phyloP scores from a whole-genome alignment of 306 rosid genomes.

The Clitoria ternatea region DNA sequence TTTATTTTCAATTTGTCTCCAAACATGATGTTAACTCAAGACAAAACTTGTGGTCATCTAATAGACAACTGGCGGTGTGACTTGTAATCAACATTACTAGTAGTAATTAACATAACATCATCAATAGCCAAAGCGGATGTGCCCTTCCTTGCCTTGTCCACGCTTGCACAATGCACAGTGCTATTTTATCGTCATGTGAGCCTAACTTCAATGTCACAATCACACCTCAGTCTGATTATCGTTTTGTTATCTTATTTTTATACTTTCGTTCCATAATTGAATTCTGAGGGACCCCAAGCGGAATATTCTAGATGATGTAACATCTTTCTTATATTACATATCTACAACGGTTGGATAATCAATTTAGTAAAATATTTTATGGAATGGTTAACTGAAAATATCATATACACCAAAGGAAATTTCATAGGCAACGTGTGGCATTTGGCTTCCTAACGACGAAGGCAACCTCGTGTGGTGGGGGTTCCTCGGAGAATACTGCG shows the following conservation, averaged over 20 bases:
- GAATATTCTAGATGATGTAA: slow-evolving; percentile 17
- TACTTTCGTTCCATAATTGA: slow-evolving; percentile 13
- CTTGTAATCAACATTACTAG: not conserved
- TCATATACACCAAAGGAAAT: not conserved
- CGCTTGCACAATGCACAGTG: not conserved
- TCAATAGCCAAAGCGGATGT: not conserved
- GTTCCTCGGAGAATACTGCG: too few relatives aligned
- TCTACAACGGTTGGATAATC: not conserved
- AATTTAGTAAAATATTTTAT: not conserved
- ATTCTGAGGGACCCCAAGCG: not conserved
- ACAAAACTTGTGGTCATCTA: not conserved
- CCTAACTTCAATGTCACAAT: not conserved
- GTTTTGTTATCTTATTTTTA: too few relatives aligned
- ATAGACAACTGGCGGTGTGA: not conserved
- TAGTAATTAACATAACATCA: not conserved
- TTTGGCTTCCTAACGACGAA: too few relatives aligned
- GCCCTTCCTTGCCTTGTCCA: slow-evolving; percentile 12
- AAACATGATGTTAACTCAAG: not conserved
- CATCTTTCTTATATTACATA: not conserved
- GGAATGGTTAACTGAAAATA: not conserved
- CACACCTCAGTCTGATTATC: not conserved
- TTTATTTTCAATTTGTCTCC: not conserved
- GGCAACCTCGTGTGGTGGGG: too few relatives aligned
- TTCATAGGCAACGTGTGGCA: not conserved
- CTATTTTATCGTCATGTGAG: not conserved